Conservation (phyloP, 148 eudicot species). For the Suaeda aralocaspica region DNA sequence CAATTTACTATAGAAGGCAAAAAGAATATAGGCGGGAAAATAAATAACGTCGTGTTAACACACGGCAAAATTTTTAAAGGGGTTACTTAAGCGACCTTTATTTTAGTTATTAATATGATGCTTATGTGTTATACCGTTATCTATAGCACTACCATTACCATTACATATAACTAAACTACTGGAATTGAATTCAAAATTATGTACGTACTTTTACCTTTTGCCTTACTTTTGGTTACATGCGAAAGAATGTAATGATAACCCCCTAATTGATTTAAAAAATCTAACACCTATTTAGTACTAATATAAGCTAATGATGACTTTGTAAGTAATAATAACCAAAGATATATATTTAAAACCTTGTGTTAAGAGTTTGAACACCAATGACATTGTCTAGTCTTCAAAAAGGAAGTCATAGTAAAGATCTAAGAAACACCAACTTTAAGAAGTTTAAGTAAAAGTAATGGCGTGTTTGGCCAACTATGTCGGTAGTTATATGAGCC, state of each 20-base stretch:
- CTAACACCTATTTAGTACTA: background rate
- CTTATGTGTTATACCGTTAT: too few species aligned
- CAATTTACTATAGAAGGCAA: too few species aligned
- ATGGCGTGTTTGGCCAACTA: conserved; percentile 9
- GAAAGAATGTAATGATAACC: conserved; percentile 22
- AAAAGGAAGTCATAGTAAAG: conserved; percentile 7
- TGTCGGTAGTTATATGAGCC: conserved; percentile 18
- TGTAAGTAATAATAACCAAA: background rate
- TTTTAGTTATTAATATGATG: too few species aligned
- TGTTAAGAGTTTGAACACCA: conserved; percentile 2
- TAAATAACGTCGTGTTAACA: too few species aligned
- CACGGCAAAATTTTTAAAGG: too few species aligned
- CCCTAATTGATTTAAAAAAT: conserved; percentile 14
- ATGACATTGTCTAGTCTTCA: conserved; percentile 8
- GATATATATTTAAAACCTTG: background rate
- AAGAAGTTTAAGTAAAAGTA: conserved; percentile 6
- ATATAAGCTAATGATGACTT: conserved; percentile 15
- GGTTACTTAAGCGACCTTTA: too few species aligned
- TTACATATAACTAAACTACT: too few species aligned
- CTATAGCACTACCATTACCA: too few species aligned
- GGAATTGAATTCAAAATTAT: conserved; percentile 14
- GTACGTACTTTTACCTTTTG: background rate
- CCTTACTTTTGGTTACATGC: conserved; percentile 17
- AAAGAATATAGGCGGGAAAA: too few species aligned
- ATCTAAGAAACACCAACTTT: conserved; percentile 20